Evolutionary conservation across 2,329 filamentous ascomycete species (phyloP), one percentile per base, ranked within the genome.

Genomic region (Trichoderma koningii): DNA sequence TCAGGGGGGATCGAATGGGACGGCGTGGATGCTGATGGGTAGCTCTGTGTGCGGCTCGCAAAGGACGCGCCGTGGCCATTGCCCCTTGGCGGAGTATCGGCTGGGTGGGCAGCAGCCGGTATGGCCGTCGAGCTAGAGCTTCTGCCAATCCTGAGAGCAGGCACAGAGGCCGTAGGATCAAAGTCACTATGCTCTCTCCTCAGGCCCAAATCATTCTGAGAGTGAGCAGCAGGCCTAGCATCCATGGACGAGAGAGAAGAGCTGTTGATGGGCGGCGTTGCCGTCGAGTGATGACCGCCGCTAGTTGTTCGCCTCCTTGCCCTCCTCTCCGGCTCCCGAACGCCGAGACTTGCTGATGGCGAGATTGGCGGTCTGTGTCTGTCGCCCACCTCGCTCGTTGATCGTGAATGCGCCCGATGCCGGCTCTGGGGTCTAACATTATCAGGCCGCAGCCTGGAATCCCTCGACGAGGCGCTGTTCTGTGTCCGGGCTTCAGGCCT

Each of bases 141-240:
- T 64, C 82, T 75, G 4, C 70, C 75, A 10, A 84, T 81, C 21
- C 63, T 41, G 0, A 62, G 55, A 47, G 41, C 47, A 9, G 66
- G 56, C 4, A 12, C 74, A 72, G 30, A 81, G 75, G 50, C 73
- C 74, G 2, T 81, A 78, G 76, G 69, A 26, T 81, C 80, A 15
- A 76, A 72, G 9, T 75, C 75, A 15, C 74, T 75, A 23, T 78
- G 77, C 7, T 81, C 50, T 14, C 50, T 74, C 48, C 80, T 79
- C 5, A 80, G 67, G 2, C 77, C 76, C 9, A 92, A 77, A 71
- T 93, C 89, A 2, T 86, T 89, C 53, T 88, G 85, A 19, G 90
- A 91, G 23, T 85, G 83, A 23, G 84, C 80, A 14, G 85, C 83
- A 48, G 83, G 82, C 59, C 81, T 78, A 28, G 78, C 72, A 14